phyloP scores from a whole-genome alignment of 768 basidiomycete genomes.

The Asterophora lycoperdoides region DNA sequence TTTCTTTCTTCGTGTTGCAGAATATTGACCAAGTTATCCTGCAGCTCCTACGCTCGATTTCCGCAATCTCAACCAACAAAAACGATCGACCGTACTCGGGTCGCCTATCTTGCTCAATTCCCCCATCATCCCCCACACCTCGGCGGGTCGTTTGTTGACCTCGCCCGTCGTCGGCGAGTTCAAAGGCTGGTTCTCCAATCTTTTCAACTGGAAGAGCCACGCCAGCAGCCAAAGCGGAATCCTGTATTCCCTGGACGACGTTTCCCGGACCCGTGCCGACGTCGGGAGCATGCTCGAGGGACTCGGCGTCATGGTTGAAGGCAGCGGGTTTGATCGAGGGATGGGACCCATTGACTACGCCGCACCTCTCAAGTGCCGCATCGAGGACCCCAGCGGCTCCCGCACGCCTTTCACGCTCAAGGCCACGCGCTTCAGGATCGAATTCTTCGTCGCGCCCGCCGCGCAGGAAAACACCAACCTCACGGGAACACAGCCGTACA shows the following conservation, averaged over 20 bases:
- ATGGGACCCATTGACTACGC: constrained; percentile 22
- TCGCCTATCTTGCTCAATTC: constrained; percentile 47
- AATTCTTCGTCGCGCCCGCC: constrained; percentile 45
- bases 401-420: constrained; percentile 54
- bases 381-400: constrained; percentile 47
- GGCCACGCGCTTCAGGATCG: constrained; percentile 78
- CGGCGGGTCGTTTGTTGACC: constrained; percentile 37
- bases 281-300: constrained; percentile 59
- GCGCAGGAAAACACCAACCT: constrained; percentile 8
- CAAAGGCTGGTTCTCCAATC: constrained; percentile 91
- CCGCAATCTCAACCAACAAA: constrained; percentile 40
- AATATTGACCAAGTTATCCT: constrained; percentile 4
- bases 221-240: constrained; percentile 33
- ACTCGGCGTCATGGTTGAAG: constrained; percentile 54
- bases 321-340: constrained; percentile 24
- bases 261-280: constrained; percentile 60
- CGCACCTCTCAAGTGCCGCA: constrained; percentile 38
- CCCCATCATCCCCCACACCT: constrained; percentile 31
- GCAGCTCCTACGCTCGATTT: constrained; percentile 58
- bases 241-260: constrained; percentile 53
- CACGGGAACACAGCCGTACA: constrained; percentile 4
- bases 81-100: constrained; percentile 42
- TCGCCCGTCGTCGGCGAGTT: constrained; percentile 80
- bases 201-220: constrained; percentile 87
- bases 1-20: not conserved